phyloP scores from a whole-genome alignment of 257 asterid genomes.

The Solanum gandarillasii region DNA sequence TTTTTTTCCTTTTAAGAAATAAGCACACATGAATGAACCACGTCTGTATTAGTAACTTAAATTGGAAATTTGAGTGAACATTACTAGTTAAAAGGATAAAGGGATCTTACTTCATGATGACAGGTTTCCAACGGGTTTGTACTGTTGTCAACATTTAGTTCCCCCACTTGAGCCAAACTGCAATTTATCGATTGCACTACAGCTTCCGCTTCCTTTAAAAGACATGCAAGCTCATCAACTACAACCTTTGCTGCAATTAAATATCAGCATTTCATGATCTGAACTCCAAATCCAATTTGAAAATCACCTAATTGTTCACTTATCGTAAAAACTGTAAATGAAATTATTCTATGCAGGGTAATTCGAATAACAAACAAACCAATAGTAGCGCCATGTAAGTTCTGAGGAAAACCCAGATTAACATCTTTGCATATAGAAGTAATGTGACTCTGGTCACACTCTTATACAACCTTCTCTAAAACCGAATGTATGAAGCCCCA shows the following conservation, averaged over 20 bases:
- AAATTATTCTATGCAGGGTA: not conserved
- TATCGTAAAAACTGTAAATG: not conserved
- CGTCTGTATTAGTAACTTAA: not conserved
- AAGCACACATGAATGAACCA: not conserved
- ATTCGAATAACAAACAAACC: not conserved
- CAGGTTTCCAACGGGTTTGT: conserved; percentile 11
- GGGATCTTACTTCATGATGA: conserved; percentile 17
- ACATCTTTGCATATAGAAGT: not conserved
- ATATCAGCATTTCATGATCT: not conserved
- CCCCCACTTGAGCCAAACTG: conserved; percentile 7
- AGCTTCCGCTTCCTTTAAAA: conserved; percentile 37
- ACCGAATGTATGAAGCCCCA: not conserved
- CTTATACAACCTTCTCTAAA: not conserved
- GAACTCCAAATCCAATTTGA: not conserved
- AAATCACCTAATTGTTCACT: not conserved
- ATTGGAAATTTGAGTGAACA: not conserved
- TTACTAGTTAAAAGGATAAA: not conserved
- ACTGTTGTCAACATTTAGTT: conserved; percentile 14
- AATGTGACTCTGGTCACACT: not conserved
- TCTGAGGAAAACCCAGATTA: not conserved
- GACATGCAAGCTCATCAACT: conserved; percentile 43
- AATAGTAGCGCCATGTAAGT: not conserved
- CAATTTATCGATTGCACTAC: conserved; percentile 22
- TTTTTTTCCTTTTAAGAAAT: not conserved
- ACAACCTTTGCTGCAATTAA: conserved; percentile 38